Base-by-base conservation (phyloP, 1,284 basidiomycete genomes). In the Pisolithus thermaeus region DNA sequence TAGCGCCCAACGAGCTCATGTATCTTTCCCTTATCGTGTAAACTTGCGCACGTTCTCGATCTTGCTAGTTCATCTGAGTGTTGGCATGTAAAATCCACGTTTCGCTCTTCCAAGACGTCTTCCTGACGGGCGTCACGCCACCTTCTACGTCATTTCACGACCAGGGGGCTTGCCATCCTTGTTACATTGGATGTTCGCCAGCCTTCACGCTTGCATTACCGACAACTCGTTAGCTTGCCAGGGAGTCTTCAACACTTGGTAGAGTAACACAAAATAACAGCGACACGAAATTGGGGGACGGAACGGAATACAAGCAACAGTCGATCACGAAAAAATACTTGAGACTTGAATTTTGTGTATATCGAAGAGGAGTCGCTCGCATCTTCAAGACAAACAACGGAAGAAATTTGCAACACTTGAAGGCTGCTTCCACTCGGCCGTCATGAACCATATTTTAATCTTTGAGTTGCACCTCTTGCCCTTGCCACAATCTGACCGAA, bases 291-390 rank as follows among this genome's bases (percentile, higher is more conserved):
- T 59, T 58, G 64, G 65, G 59, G 55, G 32, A 35, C 42, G 39
- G 60, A 54, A 52, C 47, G 56, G 58, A 65, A 57, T 68, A 65
- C 67, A 65, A 69, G 64, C 32, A 67, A 65, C 62, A 68, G 54
- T 65, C 42, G 66, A 53, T 50, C 61, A 67, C 44, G 61, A 65
- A 65, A 12, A 65, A 56, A 68, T 70, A 75, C 72, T 74, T 74
- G 73, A 70, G 73, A 69, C 66, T 73, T 74, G 70, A 63, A 64
- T 67, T 71, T 68, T 71, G 68, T 71, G 67, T 64, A 64, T 61
- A 68, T 55, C 57, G 63, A 66, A 48, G 45, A 66, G 65, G 65
- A 68, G 59, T 65, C 53, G 58, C 55, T 60, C 60, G 60, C 54
- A 54, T 67, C 63, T 67, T 66, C 67, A 68, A 68, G 65, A 70